These are phyloP conservation scores for Helianthus tuberosus DNA, from an alignment of 129 eudicot species.

Conservation along the genomic window DNA sequence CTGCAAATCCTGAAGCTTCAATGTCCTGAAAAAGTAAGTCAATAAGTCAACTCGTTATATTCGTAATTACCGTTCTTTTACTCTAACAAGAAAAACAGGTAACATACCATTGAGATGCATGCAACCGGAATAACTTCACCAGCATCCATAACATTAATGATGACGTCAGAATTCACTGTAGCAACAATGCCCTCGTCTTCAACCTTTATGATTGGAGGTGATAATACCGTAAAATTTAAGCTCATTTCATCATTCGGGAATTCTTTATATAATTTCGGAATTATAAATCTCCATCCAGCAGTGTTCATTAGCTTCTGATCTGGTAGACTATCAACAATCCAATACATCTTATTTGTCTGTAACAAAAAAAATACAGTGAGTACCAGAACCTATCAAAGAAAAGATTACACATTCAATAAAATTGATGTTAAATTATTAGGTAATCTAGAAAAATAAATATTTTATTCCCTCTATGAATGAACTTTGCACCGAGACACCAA, in stretches of 20 bases:
- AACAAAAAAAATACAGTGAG: constrained; percentile 23
- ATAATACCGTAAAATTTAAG: constrained; percentile 61
- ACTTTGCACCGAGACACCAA: not conserved
- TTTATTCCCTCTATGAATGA: not conserved
- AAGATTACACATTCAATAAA: not conserved
- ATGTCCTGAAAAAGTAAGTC: constrained; percentile 54
- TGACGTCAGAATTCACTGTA: constrained; percentile 58
- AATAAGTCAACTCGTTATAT: constrained; percentile 13
- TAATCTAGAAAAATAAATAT: not conserved
- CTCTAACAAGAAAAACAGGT: not conserved
- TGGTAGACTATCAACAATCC: constrained; percentile 72
- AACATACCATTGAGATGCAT: constrained; percentile 71
- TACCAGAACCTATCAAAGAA: not conserved
- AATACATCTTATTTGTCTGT: constrained; percentile 73
- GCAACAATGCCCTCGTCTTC: constrained; percentile 44
- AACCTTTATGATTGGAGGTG: constrained; percentile 62
- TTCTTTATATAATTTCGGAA: constrained; percentile 78
- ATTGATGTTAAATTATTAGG: not conserved
- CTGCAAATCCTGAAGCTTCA: constrained; percentile 68
- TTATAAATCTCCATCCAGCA: constrained; percentile 72
- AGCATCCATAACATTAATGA: constrained; percentile 64
- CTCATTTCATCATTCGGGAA: constrained; percentile 77
- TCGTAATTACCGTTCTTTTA: not conserved
- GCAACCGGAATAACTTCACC: constrained; percentile 74
- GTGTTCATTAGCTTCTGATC: constrained; percentile 90